Evolutionary conservation across 2,329 filamentous ascomycete genomes (phyloP), one percentile per base, ranked within the genome.

Genomic region (Hymenoscyphus fraxineus): DNA sequence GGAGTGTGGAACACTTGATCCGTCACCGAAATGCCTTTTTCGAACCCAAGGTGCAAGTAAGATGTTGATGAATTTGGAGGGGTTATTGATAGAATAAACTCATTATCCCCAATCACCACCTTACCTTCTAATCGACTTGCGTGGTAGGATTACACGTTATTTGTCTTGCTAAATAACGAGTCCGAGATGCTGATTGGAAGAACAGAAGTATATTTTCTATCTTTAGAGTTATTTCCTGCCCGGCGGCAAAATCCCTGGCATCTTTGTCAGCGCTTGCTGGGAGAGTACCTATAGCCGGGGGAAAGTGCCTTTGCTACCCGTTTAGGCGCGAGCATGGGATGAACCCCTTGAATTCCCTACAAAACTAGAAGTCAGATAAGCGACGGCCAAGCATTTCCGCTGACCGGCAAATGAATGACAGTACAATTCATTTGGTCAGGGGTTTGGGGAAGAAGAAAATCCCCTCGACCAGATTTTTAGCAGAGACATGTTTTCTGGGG

Each of bases 51-150:
- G 19, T 22, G 47, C 19, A 54, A 54, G 47, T 54, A 19, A 54
- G 47, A 27, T 54, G 47, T 27, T 12, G 22, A 54, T 22, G 47
- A 54, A 27, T 27, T 13, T 54, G 22, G 47, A 27, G 47, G 47
- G 47, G 47, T 54, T 54, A 54, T 54, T 54, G 47, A 54, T 54
- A 54, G 47, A 54, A 54, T 51, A 19, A 6, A 12, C 22, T 44
- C 19, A 22, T 27, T 27, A 27, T 54, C 47, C 47, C 19, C 47
- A 19, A 27, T 22, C 19, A 27, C 47, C 47, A 13, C 19, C 19
- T 7, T 22, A 19, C 27, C 47, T 54, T 27, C 19, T 54, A 54
- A 54, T 22, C 47, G 47, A 27, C 2, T 19, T 44, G 41, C n/a
- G 41, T 44, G 19, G 47, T 54, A 19, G 47, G 19, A 22, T 27